A percentile compares a stretch with the other conserved stretches of the same genome.
These are phyloP conservation scores for Prosopis cineraria DNA, from an alignment of 306 rosid genomes.

Conservation along the genomic window DNA sequence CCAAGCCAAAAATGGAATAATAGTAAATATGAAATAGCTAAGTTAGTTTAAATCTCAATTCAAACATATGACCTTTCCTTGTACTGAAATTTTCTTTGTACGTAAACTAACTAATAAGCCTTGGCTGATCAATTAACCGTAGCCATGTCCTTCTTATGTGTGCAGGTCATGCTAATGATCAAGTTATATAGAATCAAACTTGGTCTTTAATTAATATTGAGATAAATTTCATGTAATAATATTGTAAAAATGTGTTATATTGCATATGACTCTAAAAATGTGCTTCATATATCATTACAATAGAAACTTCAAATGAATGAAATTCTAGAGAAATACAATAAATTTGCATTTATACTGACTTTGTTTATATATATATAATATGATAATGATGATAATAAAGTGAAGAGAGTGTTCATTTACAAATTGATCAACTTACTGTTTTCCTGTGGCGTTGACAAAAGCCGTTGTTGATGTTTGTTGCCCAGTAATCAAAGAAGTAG, in stretches of 20 bases:
- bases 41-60: not conserved
- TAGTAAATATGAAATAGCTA: not conserved
- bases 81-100: not conserved
- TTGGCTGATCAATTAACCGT: too few species aligned
- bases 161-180: not conserved
- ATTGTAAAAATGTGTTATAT: not conserved
- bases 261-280: too few species aligned
- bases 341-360: too few species aligned
- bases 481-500: constrained; percentile 53
- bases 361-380: too few species aligned
- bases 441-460: constrained; percentile 34
- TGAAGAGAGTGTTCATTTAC: not conserved
- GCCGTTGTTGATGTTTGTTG: constrained; percentile 39
- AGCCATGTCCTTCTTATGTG: not conserved
- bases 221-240: not conserved
- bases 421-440: constrained; percentile 49
- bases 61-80: not conserved
- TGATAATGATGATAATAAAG: not conserved
- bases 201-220: not conserved
- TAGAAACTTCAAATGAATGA: not conserved
- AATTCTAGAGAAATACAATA: not conserved
- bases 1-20: not conserved
- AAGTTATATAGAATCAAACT: not conserved
- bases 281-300: too few species aligned
- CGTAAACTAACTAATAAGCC: too few species aligned